phyloP scores from a whole-genome alignment of 2,329 filamentous ascomycete species.

The Zymoseptoria crescenta region DNA sequence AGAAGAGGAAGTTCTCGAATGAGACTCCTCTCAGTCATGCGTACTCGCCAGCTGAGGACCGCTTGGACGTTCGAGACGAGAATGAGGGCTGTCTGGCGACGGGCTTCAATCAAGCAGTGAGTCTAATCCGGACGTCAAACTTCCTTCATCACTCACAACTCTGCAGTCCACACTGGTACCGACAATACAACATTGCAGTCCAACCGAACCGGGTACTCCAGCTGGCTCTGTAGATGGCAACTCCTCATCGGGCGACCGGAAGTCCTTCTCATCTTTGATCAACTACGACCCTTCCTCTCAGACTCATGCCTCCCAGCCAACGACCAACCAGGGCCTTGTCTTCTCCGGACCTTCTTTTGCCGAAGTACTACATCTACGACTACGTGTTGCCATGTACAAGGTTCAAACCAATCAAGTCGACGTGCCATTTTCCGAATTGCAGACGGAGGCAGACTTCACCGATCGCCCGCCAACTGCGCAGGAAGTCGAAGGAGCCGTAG shows the following conservation, averaged over 20 bases:
- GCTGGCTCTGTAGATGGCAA: constrained; percentile 15
- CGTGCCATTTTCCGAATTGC: constrained; percentile 55
- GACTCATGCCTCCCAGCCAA: constrained; percentile 10
- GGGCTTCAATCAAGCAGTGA: background rate
- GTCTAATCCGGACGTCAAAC: background rate
- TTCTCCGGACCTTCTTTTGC: constrained; percentile 38
- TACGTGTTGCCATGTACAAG: constrained; percentile 67
- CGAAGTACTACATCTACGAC: constrained; percentile 58
- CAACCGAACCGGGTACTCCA: constrained; percentile 24
- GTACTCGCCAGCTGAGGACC: background rate
- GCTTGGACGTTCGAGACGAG: background rate
- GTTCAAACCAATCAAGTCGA: constrained; percentile 63
- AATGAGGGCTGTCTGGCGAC: background rate
- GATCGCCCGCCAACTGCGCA: background rate
- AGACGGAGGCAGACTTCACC: constrained; percentile 10
- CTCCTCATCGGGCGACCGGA: constrained; percentile 27
- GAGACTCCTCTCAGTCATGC: constrained; percentile 5
- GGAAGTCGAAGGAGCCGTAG: constrained; percentile 22
- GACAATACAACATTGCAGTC: constrained; percentile 13
- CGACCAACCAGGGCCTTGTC: constrained; percentile 1
- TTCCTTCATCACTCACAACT: background rate
- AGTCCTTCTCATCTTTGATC: constrained; percentile 42
- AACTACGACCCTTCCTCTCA: constrained; percentile 41
- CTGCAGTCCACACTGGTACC: background rate
- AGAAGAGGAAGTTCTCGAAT: constrained; percentile 22